phyloP scores from a whole-genome alignment of 345 rosid genomes.

The Lumnitzera littorea region DNA sequence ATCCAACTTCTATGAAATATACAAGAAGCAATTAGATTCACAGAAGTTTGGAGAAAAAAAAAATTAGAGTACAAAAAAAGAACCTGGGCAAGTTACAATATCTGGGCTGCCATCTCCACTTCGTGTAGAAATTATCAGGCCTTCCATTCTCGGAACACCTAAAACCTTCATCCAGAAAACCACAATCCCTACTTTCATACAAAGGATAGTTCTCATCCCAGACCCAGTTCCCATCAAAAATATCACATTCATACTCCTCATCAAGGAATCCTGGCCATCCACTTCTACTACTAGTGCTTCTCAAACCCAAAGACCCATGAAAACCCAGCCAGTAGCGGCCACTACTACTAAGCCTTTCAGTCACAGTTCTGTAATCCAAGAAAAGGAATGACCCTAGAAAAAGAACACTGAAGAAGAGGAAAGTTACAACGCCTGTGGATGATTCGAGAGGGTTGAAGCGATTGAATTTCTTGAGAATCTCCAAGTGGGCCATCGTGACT shows the following conservation, averaged over 20 bases:
- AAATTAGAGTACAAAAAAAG: neutral
- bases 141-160: conserved; percentile 66
- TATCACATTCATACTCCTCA: conserved; percentile 45
- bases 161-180: conserved; percentile 44
- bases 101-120: conserved; percentile 80
- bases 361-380: conserved; percentile 32
- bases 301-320: neutral
- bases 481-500: conserved; percentile 26
- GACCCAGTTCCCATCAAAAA: conserved; percentile 66
- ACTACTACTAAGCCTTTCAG: conserved; percentile 16
- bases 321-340: conserved; percentile 27
- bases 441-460: conserved; percentile 40
- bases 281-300: neutral
- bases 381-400: conserved; percentile 38
- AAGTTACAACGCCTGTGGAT: conserved; percentile 34
- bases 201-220: conserved; percentile 62
- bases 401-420: conserved; percentile 28
- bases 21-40: neutral
- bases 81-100: conserved; percentile 67
- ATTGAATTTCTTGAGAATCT: conserved; percentile 33
- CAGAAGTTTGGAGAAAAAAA: conserved; percentile 1
- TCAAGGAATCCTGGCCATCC: conserved; percentile 44
- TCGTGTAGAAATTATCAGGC: conserved; percentile 59
- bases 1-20: neutral
- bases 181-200: conserved; percentile 51